phyloP scores from a whole-genome alignment of 2,329 filamentous ascomycete genomes.

The Trichoderma atroviride region DNA sequence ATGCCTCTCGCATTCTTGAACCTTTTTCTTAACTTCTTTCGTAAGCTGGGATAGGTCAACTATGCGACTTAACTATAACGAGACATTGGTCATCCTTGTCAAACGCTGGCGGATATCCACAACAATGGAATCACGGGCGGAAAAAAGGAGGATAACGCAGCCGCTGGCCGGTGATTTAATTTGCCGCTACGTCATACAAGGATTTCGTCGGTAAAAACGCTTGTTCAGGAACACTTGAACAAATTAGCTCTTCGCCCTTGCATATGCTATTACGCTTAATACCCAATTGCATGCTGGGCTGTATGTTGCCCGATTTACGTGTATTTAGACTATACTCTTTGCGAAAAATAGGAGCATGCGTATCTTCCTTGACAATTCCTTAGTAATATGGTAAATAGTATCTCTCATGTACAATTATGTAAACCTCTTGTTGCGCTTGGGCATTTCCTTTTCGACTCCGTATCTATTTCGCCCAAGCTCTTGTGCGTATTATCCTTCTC shows the following conservation, averaged over 20 bases:
- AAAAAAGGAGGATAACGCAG: neutral
- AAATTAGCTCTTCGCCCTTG: neutral
- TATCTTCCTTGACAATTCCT: neutral
- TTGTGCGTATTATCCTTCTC: neutral
- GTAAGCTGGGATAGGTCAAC: neutral
- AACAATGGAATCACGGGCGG: conserved; percentile 1
- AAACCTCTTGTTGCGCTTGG: neutral
- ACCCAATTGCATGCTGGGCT: neutral
- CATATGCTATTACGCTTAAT: neutral
- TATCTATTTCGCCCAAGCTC: too few species aligned
- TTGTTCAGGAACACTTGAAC: neutral
- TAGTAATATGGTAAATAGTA: neutral
- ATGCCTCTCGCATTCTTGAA: neutral
- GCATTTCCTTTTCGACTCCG: neutral
- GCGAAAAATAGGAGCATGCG: neutral
- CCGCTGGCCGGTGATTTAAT: neutral
- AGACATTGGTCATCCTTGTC: conserved; percentile 1
- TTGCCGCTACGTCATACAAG: neutral
- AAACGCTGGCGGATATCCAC: neutral
- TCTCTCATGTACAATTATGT: neutral
- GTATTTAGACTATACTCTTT: neutral
- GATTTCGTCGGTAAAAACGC: neutral
- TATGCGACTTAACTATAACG: neutral
- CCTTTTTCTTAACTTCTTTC: neutral
- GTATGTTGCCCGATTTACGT: conserved; percentile 1